Conservation (phyloP, 176 grass and related monocot genomes). For the Raddia distichophylla region DNA sequence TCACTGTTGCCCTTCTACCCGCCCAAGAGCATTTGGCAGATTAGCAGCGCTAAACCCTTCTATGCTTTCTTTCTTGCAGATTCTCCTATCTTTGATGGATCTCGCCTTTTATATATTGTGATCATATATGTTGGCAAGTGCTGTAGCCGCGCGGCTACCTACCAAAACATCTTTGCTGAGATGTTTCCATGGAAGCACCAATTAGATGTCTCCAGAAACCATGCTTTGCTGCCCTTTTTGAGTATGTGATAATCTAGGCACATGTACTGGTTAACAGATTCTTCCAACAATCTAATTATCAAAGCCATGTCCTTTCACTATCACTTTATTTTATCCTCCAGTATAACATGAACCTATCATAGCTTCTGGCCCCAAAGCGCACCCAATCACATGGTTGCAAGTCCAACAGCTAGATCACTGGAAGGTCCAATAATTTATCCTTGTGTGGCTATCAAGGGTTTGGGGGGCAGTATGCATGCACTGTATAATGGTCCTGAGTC, state of each 20-base stretch:
- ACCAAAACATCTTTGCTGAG: slow-evolving; percentile 34
- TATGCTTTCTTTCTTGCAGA: slow-evolving; percentile 30
- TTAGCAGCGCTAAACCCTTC: slow-evolving; percentile 43
- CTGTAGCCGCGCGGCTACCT: slow-evolving; percentile 34
- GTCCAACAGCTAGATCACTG: slow-evolving; percentile 33
- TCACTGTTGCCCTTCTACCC: slow-evolving; percentile 41
- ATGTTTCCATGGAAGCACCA: slow-evolving; percentile 55
- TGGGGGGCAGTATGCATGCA: background rate
- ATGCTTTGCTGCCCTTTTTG: slow-evolving; percentile 37
- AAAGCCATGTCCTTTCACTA: slow-evolving; percentile 50
- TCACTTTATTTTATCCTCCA: slow-evolving; percentile 54
- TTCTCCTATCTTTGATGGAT: slow-evolving; percentile 53
- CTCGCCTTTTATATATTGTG: slow-evolving; percentile 40
- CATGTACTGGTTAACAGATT: slow-evolving; percentile 48
- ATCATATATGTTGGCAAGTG: slow-evolving; percentile 48
- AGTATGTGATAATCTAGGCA: slow-evolving; percentile 46
- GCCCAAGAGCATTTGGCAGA: slow-evolving; percentile 31
- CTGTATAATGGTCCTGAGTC: background rate
- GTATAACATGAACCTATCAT: slow-evolving; percentile 61
- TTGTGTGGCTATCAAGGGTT: slow-evolving; percentile 37
- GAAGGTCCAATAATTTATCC: slow-evolving; percentile 49
- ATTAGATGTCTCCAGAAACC: slow-evolving; percentile 45
- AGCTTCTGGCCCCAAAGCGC: slow-evolving; percentile 42
- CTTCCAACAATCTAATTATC: slow-evolving; percentile 51
- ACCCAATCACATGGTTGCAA: slow-evolving; percentile 51